Percentiles rank a stretch among this genome's conserved stretches.
phyloP scores from a whole-genome alignment of 768 basidiomycete genomes.

The Russula dissimulans region DNA sequence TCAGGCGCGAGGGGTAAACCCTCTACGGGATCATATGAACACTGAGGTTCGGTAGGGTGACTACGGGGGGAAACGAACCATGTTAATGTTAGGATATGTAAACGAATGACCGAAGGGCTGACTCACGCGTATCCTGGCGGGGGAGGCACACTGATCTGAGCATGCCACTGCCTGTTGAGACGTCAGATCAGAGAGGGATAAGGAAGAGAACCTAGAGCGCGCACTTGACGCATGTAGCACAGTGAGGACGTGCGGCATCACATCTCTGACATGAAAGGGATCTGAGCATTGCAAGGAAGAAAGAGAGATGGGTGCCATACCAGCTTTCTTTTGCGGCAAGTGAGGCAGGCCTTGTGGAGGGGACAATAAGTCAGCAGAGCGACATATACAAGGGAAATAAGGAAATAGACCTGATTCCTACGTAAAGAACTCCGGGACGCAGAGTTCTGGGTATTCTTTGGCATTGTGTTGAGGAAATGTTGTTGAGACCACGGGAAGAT shows the following conservation, averaged over 20 bases:
- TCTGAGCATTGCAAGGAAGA: slow-evolving; percentile 4
- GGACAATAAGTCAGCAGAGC: slow-evolving; percentile 6
- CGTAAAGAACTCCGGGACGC: slow-evolving; percentile 53
- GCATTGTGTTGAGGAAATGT: slow-evolving; percentile 37
- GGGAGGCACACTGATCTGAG: slow-evolving; percentile 73
- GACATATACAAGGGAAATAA: neutral
- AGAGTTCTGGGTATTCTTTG: slow-evolving; percentile 41
- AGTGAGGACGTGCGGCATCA: slow-evolving; percentile 79
- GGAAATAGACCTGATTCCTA: slow-evolving; percentile 55
- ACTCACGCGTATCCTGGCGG: slow-evolving; percentile 78
- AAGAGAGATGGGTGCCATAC: slow-evolving; percentile 33
- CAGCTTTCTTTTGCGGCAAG: slow-evolving; percentile 78
- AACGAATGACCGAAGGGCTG: neutral
- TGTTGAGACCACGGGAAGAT: neutral
- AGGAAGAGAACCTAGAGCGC: slow-evolving; percentile 22
- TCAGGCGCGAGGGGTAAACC: slow-evolving; percentile 69
- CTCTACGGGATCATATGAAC: slow-evolving; percentile 80
- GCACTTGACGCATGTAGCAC: slow-evolving; percentile 75
- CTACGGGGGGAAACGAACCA: slow-evolving; percentile 29
- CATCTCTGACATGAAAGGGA: slow-evolving; percentile 52
- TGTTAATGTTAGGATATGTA: slow-evolving; percentile 8
- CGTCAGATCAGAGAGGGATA: slow-evolving; percentile 5
- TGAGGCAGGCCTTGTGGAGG: slow-evolving; percentile 54
- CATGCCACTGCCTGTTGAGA: slow-evolving; percentile 62
- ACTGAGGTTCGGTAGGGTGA: slow-evolving; percentile 79